A percentile compares a stretch with the other conserved stretches of the same genome.
Evolutionary conservation across 2,329 filamentous ascomycete species (phyloP).

Genomic region (Albifimbria verrucaria): DNA sequence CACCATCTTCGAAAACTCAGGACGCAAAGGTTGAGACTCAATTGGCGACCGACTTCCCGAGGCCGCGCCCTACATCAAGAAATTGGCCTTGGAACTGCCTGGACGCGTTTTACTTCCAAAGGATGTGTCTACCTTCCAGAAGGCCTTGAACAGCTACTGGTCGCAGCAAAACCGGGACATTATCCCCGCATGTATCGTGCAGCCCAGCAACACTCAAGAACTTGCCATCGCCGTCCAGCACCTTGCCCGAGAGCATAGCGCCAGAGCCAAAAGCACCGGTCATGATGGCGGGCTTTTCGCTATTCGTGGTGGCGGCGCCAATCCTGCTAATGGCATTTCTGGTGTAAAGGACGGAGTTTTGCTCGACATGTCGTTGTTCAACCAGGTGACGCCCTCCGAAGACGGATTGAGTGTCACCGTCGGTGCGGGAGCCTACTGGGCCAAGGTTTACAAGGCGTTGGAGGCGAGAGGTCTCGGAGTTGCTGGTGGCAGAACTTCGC

Average conservation of each 20-base stretch:
- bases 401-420: constrained; percentile 11
- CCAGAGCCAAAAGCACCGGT: not conserved
- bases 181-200: constrained; percentile 1
- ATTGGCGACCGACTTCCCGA: too few relatives aligned
- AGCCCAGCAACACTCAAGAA: not conserved
- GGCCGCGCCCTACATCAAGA: not conserved
- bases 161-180: not conserved
- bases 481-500: constrained; percentile 29
- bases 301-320: not conserved
- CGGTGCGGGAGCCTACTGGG: constrained; percentile 29
- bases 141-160: not conserved
- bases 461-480: constrained; percentile 25
- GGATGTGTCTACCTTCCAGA: not conserved
- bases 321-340: not conserved
- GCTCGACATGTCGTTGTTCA: not conserved
- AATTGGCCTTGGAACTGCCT: not conserved
- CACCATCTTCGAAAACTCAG: too few relatives aligned
- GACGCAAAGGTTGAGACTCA: too few relatives aligned
- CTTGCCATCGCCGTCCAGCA: not conserved
- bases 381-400: not conserved
- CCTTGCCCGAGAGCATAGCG: not conserved
- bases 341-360: not conserved
- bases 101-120: not conserved
- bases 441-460: constrained; percentile 29
- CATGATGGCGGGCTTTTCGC: not conserved